Conservation (phyloP, 768 basidiomycete genomes). For the Lactarius quietus region DNA sequence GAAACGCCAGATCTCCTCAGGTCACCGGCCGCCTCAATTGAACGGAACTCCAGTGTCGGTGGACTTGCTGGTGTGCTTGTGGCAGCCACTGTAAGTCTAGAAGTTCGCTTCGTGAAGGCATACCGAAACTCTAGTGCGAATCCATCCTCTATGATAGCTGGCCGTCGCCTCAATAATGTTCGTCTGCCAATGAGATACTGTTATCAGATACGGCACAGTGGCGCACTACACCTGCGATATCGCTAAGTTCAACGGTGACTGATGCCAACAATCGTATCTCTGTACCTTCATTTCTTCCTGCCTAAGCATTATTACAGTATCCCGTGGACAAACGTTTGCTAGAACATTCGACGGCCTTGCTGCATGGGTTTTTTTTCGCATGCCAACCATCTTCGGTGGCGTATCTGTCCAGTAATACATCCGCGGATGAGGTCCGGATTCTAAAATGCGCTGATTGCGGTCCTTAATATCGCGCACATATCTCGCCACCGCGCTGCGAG, state of each 20-base stretch:
- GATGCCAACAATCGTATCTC: not conserved
- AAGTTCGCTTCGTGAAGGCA: not conserved
- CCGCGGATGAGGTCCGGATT: conserved; percentile 34
- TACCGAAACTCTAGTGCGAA: not conserved
- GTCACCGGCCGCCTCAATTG: conserved; percentile 21
- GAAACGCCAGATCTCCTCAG: conserved; percentile 23
- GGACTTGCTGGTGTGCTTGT: not conserved
- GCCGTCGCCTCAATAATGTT: not conserved
- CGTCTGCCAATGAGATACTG: not conserved
- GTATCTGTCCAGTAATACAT: conserved; percentile 40
- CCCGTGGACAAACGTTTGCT: not conserved
- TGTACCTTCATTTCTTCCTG: not conserved
- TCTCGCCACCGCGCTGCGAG: conserved; percentile 11
- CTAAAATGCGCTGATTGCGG: conserved; percentile 36
- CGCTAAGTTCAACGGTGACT: not conserved
- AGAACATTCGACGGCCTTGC: conserved; percentile 2
- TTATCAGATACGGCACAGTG: not conserved
- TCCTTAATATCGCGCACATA: conserved; percentile 35
- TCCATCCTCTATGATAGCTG: not conserved
- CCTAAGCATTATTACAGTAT: not conserved
- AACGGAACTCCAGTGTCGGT: conserved; percentile 26
- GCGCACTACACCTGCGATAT: not conserved
- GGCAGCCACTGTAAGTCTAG: not conserved
- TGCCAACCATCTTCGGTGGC: conserved; percentile 33
- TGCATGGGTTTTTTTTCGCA: not conserved